Percentiles rank a stretch among this genome's conserved stretches.
Conservation (phyloP, 2,329 filamentous ascomycete species). For the Cladosporium sp. region DNA sequence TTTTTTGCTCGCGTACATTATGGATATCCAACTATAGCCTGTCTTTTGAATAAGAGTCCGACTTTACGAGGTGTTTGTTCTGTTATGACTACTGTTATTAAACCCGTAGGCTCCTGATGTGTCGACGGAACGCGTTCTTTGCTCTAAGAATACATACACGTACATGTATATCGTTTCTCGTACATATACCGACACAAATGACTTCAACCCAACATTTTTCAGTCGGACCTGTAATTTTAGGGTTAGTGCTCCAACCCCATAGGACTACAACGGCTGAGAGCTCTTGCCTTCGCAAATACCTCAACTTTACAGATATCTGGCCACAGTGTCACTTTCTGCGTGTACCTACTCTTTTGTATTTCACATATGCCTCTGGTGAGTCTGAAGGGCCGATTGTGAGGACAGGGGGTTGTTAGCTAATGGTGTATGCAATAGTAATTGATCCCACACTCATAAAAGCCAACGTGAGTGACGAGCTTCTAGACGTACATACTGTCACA, state of each 20-base stretch:
- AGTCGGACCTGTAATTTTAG: background rate
- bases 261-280: background rate
- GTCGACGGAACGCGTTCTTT: no score
- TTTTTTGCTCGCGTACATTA: background rate
- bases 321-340: background rate
- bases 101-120: background rate
- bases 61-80: background rate
- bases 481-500: background rate
- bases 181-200: background rate
- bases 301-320: background rate
- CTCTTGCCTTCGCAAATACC: background rate
- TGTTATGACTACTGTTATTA: background rate
- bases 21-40: constrained; percentile 10
- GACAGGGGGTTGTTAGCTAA: background rate
- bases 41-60: background rate
- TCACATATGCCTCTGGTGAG: background rate
- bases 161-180: background rate
- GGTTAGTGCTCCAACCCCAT: background rate
- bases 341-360: background rate
- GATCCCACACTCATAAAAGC: background rate
- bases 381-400: background rate
- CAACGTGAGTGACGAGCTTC: background rate
- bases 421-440: background rate
- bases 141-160: background rate
- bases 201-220: background rate